These are phyloP conservation scores for Trichomonascaceae sp. DNA, from an alignment of 1,139 yeast species.

Conservation along the genomic window DNA sequence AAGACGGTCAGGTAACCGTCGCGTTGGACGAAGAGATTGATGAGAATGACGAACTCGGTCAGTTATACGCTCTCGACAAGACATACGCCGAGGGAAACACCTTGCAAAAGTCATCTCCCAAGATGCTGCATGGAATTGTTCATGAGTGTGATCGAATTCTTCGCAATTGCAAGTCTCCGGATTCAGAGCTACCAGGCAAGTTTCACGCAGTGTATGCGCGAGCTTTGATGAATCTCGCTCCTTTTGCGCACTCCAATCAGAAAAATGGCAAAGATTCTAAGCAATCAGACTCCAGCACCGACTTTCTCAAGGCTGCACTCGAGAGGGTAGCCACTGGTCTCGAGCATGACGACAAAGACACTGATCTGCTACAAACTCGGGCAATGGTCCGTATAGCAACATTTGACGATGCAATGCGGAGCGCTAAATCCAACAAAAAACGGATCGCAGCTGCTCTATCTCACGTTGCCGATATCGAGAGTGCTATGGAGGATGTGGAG, in stretches of 20 bases:
- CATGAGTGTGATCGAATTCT: conserved; percentile 83
- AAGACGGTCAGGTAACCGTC: conserved; percentile 39
- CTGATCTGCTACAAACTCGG: conserved; percentile 37
- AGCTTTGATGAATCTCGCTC: conserved; percentile 57
- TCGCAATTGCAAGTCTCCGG: conserved; percentile 26
- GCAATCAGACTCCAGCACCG: conserved; percentile 30
- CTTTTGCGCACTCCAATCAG: conserved; percentile 12
- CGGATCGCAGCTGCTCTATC: conserved; percentile 7
- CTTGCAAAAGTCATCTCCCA: conserved; percentile 20
- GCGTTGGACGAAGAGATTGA: conserved; percentile 60
- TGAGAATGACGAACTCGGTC: conserved; percentile 66
- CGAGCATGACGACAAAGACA: conserved; percentile 33
- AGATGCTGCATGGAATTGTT: conserved; percentile 62
- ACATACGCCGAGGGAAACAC: conserved; percentile 41
- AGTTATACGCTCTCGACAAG: conserved; percentile 48
- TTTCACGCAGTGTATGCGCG: conserved; percentile 66
- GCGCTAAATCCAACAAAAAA: conserved; percentile 4
- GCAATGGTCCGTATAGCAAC: conserved; percentile 41
- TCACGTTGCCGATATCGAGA: conserved; percentile 24
- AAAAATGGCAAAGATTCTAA: conserved; percentile 16
- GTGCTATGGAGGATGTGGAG: conserved; percentile 25
- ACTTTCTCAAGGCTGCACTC: conserved; percentile 53
- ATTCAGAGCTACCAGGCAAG: conserved; percentile 33
- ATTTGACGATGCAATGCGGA: conserved; percentile 19
- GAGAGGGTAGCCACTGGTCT: conserved; percentile 59